Evolutionary conservation across 345 rosid species (phyloP), one percentile per base, ranked within the genome.

Genomic region (Adansonia digitata): DNA sequence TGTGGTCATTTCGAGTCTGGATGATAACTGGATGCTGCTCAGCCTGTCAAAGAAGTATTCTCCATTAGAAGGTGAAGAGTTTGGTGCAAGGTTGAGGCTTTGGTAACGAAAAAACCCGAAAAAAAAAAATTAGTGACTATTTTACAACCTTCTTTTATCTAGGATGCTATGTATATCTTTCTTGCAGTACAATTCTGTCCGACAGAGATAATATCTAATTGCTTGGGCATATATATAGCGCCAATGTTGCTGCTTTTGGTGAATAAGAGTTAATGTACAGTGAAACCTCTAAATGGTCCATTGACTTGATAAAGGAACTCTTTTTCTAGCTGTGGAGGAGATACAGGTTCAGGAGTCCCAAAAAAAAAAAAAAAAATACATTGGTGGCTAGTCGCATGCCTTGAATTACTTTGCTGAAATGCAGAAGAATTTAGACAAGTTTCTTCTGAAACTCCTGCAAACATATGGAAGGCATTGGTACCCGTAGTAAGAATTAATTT

Each of bases 391-490:
- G 9, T 46, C 5, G 3, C 20, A 26, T 42, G 71, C 35, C 34
- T 56, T 17, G 0, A 9, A 22, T 55, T 9, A 20, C 29, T 55
- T 8, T 22, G 14, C 17, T 1, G 27, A 14, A 66, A 66, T 66
- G 20, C 35, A 0, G 35, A 31, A 8, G 39, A 29, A 15, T 15
- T 20, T 22, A 14, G 18, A 24, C 11, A 3, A 43, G 53, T 65
- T n/a, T 42, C 45, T 39, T 64, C 71, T 67, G 22, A 14, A 67
- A 67, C 37, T 15, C 15, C 12, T 26, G 35, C 52, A 3, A 24
- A 66, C 52, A 66, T 66, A 51, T 66, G 22, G n/a, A 66, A 40
- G 70, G 35, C 34, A 42, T 22, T 40, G 70, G 55, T 24, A 45
- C 69, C 31, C 12, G 2, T 26, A 24, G 3, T 15, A 26, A 14